Base-by-base conservation (phyloP, 2,329 filamentous ascomycete genomes). In the Chaetothyriales sp. region DNA sequence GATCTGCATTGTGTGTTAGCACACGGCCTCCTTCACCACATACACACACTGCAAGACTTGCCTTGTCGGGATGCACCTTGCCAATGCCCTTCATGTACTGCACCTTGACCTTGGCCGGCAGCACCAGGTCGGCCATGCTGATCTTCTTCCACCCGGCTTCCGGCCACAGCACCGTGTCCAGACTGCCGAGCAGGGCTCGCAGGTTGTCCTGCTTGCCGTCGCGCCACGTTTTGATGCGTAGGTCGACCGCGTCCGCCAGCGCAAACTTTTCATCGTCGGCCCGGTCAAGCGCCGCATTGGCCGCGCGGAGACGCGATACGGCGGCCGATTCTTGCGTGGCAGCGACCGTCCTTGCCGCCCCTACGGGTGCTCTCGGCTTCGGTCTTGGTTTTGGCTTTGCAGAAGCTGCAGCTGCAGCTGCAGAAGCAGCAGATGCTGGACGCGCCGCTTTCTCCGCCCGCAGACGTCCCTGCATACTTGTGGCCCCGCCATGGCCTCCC, bases 11-110 rank as follows among this genome's bases (percentile, higher is more conserved):
- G 18, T 18, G 9, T n/a, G 18, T 37, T 46, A 29, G 50, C 13
- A 40, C 33, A 15, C n/a, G 10, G 4, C 18, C 40, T n/a, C 18
- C 15, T 44, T 44, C 15, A 7, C 43, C 43, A 45, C 43, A 45
- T 18, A 22, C 20, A 19, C 43, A 44, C 4, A 45, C 6, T 15
- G 43, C 7, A 22, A 50, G 15, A 54, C 54, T 54, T 75, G 95
- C 92, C 84, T 98, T 98, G 68, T 98, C 92, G 55, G 92, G 92
- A 76, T 98, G 92, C 61, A 92, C 92, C 76, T 95, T 97, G 9
- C 84, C 87, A 76, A 98, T 97, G 5, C 90, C 92, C 78, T 95
- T 95, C 92, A 98, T 97, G 66, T 58, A 98, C 54, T 86, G 76
- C 58, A 98, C 84, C 78, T 98, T 98, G 67, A 97, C 92, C 75